These are phyloP conservation scores for Populus simonii DNA, from an alignment of 345 rosid species.

Conservation along the genomic window DNA sequence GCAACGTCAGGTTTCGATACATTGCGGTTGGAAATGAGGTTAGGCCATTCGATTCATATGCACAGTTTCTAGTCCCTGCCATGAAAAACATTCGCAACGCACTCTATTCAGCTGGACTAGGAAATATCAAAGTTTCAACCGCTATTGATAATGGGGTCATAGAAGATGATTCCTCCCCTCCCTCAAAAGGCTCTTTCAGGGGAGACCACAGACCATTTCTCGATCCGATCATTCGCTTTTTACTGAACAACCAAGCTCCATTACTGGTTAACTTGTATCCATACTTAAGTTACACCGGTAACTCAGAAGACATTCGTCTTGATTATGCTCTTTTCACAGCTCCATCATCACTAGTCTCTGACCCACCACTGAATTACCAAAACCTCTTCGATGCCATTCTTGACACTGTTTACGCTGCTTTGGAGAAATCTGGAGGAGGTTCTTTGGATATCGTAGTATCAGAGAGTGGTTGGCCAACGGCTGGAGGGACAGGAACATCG, in stretches of 20 bases:
- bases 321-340: constrained; percentile 45
- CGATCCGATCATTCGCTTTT: constrained; percentile 35
- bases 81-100: constrained; percentile 32
- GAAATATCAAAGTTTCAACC: constrained; percentile 46
- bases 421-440: constrained; percentile 51
- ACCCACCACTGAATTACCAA: constrained; percentile 25
- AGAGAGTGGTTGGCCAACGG: constrained; percentile 66
- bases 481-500: constrained; percentile 38
- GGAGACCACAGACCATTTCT: constrained; percentile 17
- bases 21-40: constrained; percentile 45
- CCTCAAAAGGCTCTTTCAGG: constrained; percentile 37
- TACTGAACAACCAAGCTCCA: constrained; percentile 31
- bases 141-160: constrained; percentile 27
- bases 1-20: constrained; percentile 14
- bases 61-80: constrained; percentile 37
- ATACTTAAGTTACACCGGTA: constrained; percentile 27
- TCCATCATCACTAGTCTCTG: constrained; percentile 23
- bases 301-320: constrained; percentile 26
- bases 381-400: constrained; percentile 56
- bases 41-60: constrained; percentile 17
- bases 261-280: constrained; percentile 40
- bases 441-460: constrained; percentile 52
- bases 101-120: constrained; percentile 31
- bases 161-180: constrained; percentile 30
- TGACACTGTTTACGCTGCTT: constrained; percentile 47